Base-by-base conservation (phyloP, 1,139 yeast genomes). In the Sugiyamaella xylanicola region DNA sequence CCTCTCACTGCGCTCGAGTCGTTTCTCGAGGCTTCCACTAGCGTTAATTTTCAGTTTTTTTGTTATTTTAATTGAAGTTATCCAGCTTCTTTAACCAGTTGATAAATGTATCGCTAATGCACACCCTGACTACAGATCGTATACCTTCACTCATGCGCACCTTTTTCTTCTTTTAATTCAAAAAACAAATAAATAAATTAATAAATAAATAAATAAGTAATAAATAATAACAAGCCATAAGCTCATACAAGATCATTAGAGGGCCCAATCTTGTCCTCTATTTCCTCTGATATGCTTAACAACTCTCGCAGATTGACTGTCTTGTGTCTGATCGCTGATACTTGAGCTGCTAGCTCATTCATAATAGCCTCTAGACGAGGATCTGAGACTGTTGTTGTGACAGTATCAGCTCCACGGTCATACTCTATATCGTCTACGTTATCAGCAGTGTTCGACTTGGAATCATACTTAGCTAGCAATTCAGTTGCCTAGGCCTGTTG, bases 351-450 rank as follows among this genome's bases (percentile, higher is more conserved):
- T 16, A 48, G 37, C 11, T 48, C 39, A 2, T 9, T n/a, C 51
- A 48, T 48, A 22, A 48, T 20, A 3, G 36, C 11, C 25, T 48
- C 44, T n/a, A 48, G 21, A 1, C 25, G 36, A n/a, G 44, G 20
- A 20, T 48, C 51, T 21, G 27, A 19, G 16, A 37, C 1, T 20
- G 39, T 15, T 3, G 17, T 39, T 8, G 4, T 19, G 13, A 9
- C 11, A 3, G 1, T 22, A n/a, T 46, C 20, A n/a, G 32, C 17
- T 36, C 19, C 11, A 9, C 5, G 15, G 41, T 17, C n/a, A 25
- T 37, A 48, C n/a, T 48, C 37, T 13, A 48, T 39, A 15, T 48
- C 45, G 16, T 48, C 51, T 25, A 48, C 7, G 17, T 17, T 36
- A 21, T 48, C 51, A 2, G 51, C 51, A n/a, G 21, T 21, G 1